Evolutionary conservation across 176 grass and related monocot genomes (phyloP).

Genomic region (Pharus latifolius): DNA sequence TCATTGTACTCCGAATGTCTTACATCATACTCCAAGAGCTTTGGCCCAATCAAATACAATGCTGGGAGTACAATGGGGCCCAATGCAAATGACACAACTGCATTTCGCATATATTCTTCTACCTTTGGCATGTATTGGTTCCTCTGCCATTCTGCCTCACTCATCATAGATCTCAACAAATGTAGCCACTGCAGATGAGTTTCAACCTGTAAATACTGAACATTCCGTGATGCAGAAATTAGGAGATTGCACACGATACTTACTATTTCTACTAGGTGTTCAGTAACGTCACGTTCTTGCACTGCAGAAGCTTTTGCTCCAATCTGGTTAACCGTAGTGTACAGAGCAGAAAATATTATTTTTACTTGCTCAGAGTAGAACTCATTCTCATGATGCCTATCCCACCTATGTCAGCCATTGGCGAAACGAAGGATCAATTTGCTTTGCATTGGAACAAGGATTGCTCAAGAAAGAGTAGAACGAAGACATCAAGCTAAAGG

Average conservation of each 20-base stretch:
- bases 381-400: constrained; percentile 33
- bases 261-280: constrained; percentile 51
- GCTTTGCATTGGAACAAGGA: neutral
- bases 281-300: constrained; percentile 40
- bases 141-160: constrained; percentile 37
- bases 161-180: constrained; percentile 58
- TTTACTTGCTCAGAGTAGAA: constrained; percentile 59
- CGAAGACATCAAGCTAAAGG: neutral
- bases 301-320: constrained; percentile 41
- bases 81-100: constrained; percentile 36
- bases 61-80: constrained; percentile 55
- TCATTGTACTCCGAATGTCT: constrained; percentile 35
- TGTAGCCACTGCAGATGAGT: constrained; percentile 40
- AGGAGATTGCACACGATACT: neutral
- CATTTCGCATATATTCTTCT: constrained; percentile 58
- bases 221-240: neutral
- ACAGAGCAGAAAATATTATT: constrained; percentile 55
- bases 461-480: neutral
- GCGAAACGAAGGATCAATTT: neutral
- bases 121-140: constrained; percentile 27
- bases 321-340: constrained; percentile 46
- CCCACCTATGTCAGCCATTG: constrained; percentile 40
- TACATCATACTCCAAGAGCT: constrained; percentile 18
- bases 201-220: neutral
- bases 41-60: constrained; percentile 48